phyloP scores from a whole-genome alignment of 73 alveolate species.

The Paramecium sonneborni region DNA sequence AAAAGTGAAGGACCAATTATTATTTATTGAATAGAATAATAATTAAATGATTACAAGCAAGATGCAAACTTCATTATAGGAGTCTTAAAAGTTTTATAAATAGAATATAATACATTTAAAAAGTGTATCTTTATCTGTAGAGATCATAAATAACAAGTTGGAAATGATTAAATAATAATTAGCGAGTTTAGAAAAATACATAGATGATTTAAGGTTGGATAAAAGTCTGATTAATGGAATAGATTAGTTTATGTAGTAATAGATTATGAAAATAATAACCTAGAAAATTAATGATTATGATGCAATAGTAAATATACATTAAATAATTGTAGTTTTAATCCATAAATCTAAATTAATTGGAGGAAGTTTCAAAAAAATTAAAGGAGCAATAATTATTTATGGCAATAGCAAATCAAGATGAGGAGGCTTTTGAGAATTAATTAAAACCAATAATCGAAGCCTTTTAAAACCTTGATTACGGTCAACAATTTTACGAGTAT shows the following conservation, averaged over 20 bases:
- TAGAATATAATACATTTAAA: neutral
- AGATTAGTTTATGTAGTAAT: neutral
- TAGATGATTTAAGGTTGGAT: constrained; percentile 37
- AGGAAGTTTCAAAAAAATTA: neutral
- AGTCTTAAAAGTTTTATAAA: neutral
- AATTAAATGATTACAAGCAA: neutral
- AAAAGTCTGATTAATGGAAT: neutral
- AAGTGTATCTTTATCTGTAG: neutral
- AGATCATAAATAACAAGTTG: neutral
- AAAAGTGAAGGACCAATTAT: neutral
- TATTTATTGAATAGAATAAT: neutral
- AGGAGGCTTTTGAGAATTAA: neutral
- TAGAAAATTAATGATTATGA: neutral
- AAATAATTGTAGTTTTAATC: neutral
- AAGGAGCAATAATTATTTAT: neutral
- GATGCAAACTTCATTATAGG: neutral
- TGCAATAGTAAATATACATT: neutral
- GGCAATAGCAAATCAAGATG: neutral
- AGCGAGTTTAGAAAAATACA: neutral
- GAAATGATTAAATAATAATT: neutral
- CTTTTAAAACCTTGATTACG: neutral
- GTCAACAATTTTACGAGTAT: neutral
- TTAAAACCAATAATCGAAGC: neutral
- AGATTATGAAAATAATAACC: neutral
- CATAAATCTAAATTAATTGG: neutral